Conservation (phyloP, 2,329 filamentous ascomycete genomes). For the Aspergillus sp. region DNA sequence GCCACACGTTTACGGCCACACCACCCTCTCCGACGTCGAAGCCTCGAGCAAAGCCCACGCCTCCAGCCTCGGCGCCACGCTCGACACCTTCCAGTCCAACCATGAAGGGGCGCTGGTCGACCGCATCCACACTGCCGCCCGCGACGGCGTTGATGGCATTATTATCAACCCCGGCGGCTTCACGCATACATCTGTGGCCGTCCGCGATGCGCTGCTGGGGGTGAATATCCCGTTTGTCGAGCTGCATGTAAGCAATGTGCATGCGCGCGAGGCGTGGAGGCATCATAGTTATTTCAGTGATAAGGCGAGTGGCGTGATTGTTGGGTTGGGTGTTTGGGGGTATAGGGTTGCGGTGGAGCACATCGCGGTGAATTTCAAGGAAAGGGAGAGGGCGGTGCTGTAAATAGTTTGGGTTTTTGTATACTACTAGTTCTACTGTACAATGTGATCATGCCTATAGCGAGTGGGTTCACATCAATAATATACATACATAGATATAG, state of each 20-base stretch:
- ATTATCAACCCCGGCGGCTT: slow-evolving; percentile 69
- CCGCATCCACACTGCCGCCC: slow-evolving; percentile 57
- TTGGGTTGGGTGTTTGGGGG: slow-evolving; percentile 57
- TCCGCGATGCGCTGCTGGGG: slow-evolving; percentile 64
- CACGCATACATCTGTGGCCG: slow-evolving; percentile 67
- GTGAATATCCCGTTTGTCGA: slow-evolving; percentile 68
- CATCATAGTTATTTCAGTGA: slow-evolving; percentile 65
- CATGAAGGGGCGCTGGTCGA: slow-evolving; percentile 68
- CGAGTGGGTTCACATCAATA: too few relatives aligned
- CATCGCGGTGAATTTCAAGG: slow-evolving; percentile 32
- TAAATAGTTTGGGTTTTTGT: slow-evolving; percentile 3
- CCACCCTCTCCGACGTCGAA: slow-evolving; percentile 58
- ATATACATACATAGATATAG: too few relatives aligned
- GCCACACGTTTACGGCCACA: slow-evolving; percentile 63
- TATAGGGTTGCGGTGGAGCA: slow-evolving; percentile 55
- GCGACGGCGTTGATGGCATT: slow-evolving; percentile 49
- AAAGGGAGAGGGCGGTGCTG: slow-evolving; percentile 18
- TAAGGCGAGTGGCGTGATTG: slow-evolving; percentile 66
- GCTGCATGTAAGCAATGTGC: slow-evolving; percentile 68
- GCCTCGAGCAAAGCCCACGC: slow-evolving; percentile 44
- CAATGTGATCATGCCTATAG: too few relatives aligned
- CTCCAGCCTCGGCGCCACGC: slow-evolving; percentile 37
- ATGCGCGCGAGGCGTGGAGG: slow-evolving; percentile 60
- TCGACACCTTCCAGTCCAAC: slow-evolving; percentile 65
- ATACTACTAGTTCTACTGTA: too few relatives aligned